Evolutionary conservation across 371 early-diverging fungal genomes (phyloP).

Genomic region (Polyrhizophydium stewartii): DNA sequence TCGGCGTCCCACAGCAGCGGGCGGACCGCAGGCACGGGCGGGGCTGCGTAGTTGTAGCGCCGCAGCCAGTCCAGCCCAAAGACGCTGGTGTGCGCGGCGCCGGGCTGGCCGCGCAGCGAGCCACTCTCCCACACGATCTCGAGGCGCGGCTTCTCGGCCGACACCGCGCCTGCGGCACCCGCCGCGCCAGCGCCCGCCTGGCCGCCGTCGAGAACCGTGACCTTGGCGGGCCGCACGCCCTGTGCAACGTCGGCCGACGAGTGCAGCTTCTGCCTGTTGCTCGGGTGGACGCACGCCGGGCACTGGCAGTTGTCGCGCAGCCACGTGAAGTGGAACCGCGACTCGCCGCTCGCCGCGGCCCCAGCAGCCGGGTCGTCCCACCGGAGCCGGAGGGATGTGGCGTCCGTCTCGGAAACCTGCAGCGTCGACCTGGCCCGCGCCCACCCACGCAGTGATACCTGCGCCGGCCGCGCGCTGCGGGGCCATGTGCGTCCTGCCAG

Average conservation of each 20-base stretch:
- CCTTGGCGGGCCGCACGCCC: background rate
- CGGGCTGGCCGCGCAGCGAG: constrained; percentile 3
- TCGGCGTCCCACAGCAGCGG: background rate
- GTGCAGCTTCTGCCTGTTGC: constrained; percentile 74
- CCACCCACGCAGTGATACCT: no score
- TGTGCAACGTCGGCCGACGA: constrained; percentile 67
- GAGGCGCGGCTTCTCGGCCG: background rate
- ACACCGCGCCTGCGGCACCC: no score
- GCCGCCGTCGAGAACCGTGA: background rate
- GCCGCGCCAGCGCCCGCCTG: no score
- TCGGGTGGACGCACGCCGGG: constrained; percentile 65
- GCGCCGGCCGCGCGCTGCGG: no score
- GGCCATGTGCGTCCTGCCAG: no score
- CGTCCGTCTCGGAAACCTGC: no score
- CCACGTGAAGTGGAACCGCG: constrained; percentile 71
- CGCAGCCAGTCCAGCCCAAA: constrained; percentile 9
- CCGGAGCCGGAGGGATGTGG: no score
- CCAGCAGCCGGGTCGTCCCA: no score
- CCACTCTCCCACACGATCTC: constrained; percentile 14
- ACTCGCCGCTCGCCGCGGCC: no score
- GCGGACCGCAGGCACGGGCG: background rate
- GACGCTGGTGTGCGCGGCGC: constrained; percentile 5
- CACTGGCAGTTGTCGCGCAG: constrained; percentile 82
- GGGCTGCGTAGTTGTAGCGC: constrained; percentile 2
- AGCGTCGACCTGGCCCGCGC: no score